phyloP scores from a whole-genome alignment of 768 basidiomycete species.

The Russula sp. region DNA sequence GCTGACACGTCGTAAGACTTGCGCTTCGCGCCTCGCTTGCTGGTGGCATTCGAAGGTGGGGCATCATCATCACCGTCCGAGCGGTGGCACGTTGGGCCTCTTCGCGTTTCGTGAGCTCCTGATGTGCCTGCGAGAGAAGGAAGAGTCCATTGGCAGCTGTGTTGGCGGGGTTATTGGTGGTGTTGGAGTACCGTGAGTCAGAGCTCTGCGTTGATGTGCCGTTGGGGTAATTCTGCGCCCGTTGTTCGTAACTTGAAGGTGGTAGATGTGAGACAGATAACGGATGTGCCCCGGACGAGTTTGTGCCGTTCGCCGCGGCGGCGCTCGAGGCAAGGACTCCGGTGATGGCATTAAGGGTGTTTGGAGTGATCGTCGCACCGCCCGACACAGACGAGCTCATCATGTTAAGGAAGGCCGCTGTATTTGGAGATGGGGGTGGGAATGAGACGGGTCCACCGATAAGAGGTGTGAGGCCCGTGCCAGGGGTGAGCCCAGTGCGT shows the following conservation, averaged over 20 bases:
- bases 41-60: constrained; percentile 33
- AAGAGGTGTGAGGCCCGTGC: constrained; percentile 82
- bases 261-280: constrained; percentile 39
- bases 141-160: constrained; percentile 90
- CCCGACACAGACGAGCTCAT: constrained; percentile 55
- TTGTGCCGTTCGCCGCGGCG: constrained; percentile 53
- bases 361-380: constrained; percentile 56
- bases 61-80: constrained; percentile 33
- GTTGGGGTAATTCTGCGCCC: constrained; percentile 29
- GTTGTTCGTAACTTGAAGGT: constrained; percentile 26
- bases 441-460: constrained; percentile 72
- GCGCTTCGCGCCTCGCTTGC: constrained; percentile 66
- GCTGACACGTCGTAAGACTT: constrained; percentile 54
- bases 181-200: constrained; percentile 36
- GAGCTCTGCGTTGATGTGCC: constrained; percentile 16
- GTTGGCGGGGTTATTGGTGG: constrained; percentile 56
- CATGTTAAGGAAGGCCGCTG: constrained; percentile 89
- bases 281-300: constrained; percentile 51
- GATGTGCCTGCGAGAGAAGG: constrained; percentile 90
- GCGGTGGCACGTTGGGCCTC: constrained; percentile 64
- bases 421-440: constrained; percentile 82
- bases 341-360: constrained; percentile 73
- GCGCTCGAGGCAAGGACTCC: constrained; percentile 64
- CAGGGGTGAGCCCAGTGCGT: constrained; percentile 78
- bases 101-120: constrained; percentile 94